Percentiles rank a stretch among this genome's conserved stretches.
Evolutionary conservation across 2,329 filamentous ascomycete species (phyloP).

Genomic region (Cytospora leucostoma): DNA sequence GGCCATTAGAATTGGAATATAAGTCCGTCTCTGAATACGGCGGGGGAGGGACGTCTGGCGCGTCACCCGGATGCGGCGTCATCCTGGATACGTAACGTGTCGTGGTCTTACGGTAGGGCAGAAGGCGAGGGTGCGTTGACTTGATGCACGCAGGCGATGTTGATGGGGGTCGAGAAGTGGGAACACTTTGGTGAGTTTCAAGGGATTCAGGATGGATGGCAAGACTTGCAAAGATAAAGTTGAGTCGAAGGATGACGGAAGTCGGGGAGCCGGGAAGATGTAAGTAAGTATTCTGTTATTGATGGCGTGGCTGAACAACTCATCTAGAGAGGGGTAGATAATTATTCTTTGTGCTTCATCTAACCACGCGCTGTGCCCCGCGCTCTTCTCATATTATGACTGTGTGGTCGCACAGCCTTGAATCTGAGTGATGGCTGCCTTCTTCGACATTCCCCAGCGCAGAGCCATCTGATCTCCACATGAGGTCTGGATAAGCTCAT

Average conservation of each 20-base stretch:
- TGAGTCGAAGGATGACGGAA: slow-evolving; percentile 6
- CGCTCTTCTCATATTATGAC: slow-evolving; percentile 9
- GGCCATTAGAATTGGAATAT: slow-evolving; percentile 46
- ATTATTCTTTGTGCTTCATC: slow-evolving; percentile 5
- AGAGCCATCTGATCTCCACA: neutral
- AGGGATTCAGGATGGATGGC: neutral
- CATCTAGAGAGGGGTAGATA: slow-evolving; percentile 5
- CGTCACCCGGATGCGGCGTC: slow-evolving; percentile 37
- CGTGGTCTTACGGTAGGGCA: neutral
- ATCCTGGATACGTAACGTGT: slow-evolving; percentile 28
- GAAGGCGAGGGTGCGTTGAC: neutral
- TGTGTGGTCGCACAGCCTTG: slow-evolving; percentile 22
- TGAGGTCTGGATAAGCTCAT: slow-evolving; percentile 23
- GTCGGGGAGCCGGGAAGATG: neutral
- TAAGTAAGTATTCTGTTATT: slow-evolving; percentile 7
- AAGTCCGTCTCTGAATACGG: slow-evolving; percentile 61
- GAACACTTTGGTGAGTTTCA: neutral
- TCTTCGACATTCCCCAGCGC: slow-evolving; percentile 4
- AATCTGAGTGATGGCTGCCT: neutral
- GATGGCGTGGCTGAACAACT: slow-evolving; percentile 18
- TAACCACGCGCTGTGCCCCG: slow-evolving; percentile 17
- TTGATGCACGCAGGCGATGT: neutral
- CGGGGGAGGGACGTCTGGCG: slow-evolving; percentile 49
- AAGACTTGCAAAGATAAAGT: neutral
- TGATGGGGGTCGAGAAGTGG: neutral